Conservation (phyloP, 257 asterid genomes). For the Galeopsis tetrahit region DNA sequence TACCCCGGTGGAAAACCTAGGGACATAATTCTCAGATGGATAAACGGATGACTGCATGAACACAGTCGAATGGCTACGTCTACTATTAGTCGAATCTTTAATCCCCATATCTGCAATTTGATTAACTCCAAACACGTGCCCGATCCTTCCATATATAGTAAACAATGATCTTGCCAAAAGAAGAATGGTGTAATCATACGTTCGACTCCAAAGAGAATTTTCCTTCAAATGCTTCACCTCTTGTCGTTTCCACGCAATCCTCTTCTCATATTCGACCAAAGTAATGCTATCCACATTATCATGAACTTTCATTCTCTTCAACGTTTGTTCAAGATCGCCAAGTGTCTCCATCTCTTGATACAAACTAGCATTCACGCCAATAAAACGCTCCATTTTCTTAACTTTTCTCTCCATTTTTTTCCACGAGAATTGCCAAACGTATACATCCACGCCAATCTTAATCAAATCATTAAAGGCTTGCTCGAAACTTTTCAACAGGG, state of each 20-base stretch:
- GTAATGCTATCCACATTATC: slow-evolving; percentile 63
- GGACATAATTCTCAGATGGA: slow-evolving; percentile 65
- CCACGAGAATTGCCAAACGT: slow-evolving; percentile 70
- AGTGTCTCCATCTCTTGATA: slow-evolving; percentile 87
- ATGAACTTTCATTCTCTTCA: slow-evolving; percentile 71
- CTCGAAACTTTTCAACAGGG: slow-evolving; percentile 76
- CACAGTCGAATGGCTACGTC: slow-evolving; percentile 63
- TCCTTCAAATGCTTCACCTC: slow-evolving; percentile 78
- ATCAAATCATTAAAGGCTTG: slow-evolving; percentile 71
- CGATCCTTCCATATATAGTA: slow-evolving; percentile 69
- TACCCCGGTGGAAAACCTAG: slow-evolving; percentile 57
- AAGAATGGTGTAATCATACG: slow-evolving; percentile 72
- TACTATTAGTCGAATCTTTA: slow-evolving; percentile 53
- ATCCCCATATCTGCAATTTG: slow-evolving; percentile 47
- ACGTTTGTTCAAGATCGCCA: slow-evolving; percentile 75
- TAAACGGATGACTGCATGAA: slow-evolving; percentile 77
- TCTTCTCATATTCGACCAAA: slow-evolving; percentile 84
- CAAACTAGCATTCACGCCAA: slow-evolving; percentile 54
- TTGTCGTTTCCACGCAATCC: slow-evolving; percentile 69
- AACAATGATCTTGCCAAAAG: slow-evolving; percentile 81
- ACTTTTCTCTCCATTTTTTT: slow-evolving; percentile 78
- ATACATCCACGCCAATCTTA: slow-evolving; percentile 52
- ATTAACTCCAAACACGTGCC: slow-evolving; percentile 74
- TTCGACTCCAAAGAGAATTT: slow-evolving; percentile 74
- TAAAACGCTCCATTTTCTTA: slow-evolving; percentile 74